Percentiles rank a stretch among this genome's conserved stretches.
These are phyloP conservation scores for Tylopilus balloui DNA, from an alignment of 768 basidiomycete species.

Conservation along the genomic window DNA sequence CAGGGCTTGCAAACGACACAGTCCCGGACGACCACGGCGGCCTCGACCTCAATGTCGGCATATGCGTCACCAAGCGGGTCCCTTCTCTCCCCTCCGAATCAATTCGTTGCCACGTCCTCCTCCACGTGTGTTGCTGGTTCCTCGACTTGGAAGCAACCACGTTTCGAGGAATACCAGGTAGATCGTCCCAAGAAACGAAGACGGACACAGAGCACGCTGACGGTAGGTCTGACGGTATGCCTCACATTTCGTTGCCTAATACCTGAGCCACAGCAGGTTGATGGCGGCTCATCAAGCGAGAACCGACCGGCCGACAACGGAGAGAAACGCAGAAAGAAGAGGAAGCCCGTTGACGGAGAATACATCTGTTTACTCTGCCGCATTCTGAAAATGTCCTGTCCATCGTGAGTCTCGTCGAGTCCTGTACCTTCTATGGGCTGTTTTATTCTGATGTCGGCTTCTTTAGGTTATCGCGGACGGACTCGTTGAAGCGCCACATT, in stretches of 20 bases:
- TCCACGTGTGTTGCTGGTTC: too few species aligned
- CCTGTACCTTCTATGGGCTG: too few species aligned
- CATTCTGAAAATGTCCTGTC: background rate
- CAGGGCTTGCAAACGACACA: background rate
- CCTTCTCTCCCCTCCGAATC: background rate
- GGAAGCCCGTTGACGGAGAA: background rate
- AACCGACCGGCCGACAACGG: background rate
- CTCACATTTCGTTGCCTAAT: background rate
- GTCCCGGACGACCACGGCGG: too few species aligned
- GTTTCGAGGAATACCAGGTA: too few species aligned
- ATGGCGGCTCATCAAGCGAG: background rate
- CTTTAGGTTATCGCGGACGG: slow-evolving; percentile 6
- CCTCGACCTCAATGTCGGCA: background rate
- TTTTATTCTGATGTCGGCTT: background rate
- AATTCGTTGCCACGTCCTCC: background rate
- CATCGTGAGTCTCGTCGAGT: background rate
- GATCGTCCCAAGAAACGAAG: background rate
- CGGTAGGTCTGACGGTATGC: background rate
- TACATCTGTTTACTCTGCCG: background rate
- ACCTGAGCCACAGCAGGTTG: background rate
- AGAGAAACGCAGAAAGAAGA: background rate
- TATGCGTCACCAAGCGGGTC: background rate
- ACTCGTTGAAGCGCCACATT: slow-evolving; percentile 10
- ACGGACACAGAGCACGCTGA: too few species aligned
- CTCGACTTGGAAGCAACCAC: background rate